Evolutionary conservation across 2,329 filamentous ascomycete species (phyloP).

Genomic region (Penicillium sumatraense): DNA sequence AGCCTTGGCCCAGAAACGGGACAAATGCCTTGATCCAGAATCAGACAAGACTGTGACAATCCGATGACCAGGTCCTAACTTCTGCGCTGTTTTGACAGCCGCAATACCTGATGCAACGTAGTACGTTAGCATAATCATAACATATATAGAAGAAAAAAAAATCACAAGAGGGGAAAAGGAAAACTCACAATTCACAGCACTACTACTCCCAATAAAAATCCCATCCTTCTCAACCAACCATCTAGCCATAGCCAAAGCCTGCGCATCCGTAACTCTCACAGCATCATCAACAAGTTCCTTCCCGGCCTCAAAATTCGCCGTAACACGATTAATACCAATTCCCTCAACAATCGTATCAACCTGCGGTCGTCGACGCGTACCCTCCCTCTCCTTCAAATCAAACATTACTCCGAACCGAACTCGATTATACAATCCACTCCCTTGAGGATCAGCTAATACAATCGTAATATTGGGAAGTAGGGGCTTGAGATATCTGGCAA

Average conservation of each 20-base stretch:
- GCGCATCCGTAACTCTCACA: slow-evolving; percentile 81
- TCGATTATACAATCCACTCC: slow-evolving; percentile 90
- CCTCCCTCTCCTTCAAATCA: slow-evolving; percentile 83
- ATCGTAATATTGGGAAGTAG: slow-evolving; percentile 67
- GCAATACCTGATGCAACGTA: slow-evolving; percentile 46
- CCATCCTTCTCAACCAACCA: slow-evolving; percentile 97
- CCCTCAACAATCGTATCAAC: slow-evolving; percentile 97
- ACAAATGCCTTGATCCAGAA: slow-evolving; percentile 56
- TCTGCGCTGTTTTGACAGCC: slow-evolving; percentile 51
- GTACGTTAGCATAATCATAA: neutral
- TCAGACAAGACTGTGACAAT: slow-evolving; percentile 56
- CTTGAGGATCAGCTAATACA: slow-evolving; percentile 90
- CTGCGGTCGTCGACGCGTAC: slow-evolving; percentile 84
- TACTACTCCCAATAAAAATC: slow-evolving; percentile 91
- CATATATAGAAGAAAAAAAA: neutral
- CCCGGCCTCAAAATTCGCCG: slow-evolving; percentile 87
- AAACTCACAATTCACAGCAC: slow-evolving; percentile 83
- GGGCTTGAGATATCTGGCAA: slow-evolving; percentile 81
- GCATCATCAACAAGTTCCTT: slow-evolving; percentile 88
- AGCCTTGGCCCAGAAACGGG: slow-evolving; percentile 56
- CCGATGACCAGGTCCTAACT: slow-evolving; percentile 53
- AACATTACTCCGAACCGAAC: slow-evolving; percentile 97
- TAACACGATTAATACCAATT: slow-evolving; percentile 93
- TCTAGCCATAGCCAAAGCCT: slow-evolving; percentile 91
- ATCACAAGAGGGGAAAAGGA: slow-evolving; percentile 11